These are phyloP conservation scores for Rosa multiflora DNA, from an alignment of 306 rosid genomes.

Conservation along the genomic window DNA sequence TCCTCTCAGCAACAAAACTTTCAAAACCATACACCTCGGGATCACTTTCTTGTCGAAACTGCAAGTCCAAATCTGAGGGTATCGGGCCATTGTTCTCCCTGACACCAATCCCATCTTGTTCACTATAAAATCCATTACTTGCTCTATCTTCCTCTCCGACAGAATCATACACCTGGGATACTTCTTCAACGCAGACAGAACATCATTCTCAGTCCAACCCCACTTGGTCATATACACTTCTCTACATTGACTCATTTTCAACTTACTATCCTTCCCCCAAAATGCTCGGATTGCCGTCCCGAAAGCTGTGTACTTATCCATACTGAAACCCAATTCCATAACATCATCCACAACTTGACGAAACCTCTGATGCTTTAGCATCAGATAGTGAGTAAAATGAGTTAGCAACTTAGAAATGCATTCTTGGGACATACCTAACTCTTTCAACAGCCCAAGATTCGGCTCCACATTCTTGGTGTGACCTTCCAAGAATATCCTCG, in stretches of 20 bases:
- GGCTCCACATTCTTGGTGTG: conserved; percentile 1
- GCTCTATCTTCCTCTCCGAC: conserved; percentile 33
- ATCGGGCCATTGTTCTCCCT: conserved; percentile 10
- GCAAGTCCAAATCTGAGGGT: background rate
- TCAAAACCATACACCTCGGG: conserved; percentile 39
- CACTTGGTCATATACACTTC: conserved; percentile 35
- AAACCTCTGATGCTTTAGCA: background rate
- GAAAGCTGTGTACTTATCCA: conserved; percentile 21
- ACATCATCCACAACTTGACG: conserved; percentile 14
- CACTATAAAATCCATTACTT: conserved; percentile 36
- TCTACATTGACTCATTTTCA: conserved; percentile 28
- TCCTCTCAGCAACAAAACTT: conserved; percentile 27
- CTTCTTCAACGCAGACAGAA: conserved; percentile 30
- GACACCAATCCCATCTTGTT: conserved; percentile 32
- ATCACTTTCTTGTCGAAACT: conserved; percentile 41
- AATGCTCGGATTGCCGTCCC: conserved; percentile 25
- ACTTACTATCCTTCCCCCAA: background rate
- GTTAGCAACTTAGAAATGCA: conserved; percentile 4
- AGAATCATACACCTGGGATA: conserved; percentile 32
- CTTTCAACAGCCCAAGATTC: conserved; percentile 28
- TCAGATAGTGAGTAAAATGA: background rate
- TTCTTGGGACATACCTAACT: conserved; percentile 26
- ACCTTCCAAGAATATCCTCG: background rate
- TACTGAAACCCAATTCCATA: conserved; percentile 38
- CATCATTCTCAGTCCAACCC: conserved; percentile 52